Evolutionary conservation across 2,329 filamentous ascomycete genomes (phyloP), one percentile per base, ranked within the genome.

Genomic region (Aspergillus transmontanensis): DNA sequence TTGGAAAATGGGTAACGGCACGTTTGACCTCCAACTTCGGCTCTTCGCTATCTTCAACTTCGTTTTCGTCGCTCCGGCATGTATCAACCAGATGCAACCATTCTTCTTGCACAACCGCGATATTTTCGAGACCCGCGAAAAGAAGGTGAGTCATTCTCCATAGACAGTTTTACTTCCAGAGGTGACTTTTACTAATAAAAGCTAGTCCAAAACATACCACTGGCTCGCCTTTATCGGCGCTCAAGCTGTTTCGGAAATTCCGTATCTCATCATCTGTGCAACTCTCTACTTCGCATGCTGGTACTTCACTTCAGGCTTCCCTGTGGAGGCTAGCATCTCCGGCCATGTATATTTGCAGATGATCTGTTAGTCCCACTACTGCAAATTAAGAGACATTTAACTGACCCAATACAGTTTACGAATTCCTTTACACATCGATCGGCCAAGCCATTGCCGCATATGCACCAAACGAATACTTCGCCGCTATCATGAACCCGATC

Each of bases 1-100:
- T 71, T 89, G 86, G 85, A 84, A 82, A 73, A 81, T 89, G 30
- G 85, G 85, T 0, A 72, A 84, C 58, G 81, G 79, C 0, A 79
- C 85, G 0, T 78, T 74, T 14, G 84, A 84, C 39, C 69, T 87
- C 21, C 85, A 87, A 71, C 75, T 86, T 34, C 81, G 83, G 45
- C 75, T 89, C 2, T 88, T 88, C 68, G 85, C 85, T 11, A 78
- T 88, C 55, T 88, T 89, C 79, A 86, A 87, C 70, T 88, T 88
- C 73, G 86, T 87, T 63, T 88, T 88, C 65, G 84, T 89, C 48
- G 84, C 86, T 0, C 85, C 85, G 0, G 85, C 86, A 60, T 83
- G 86, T 55, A 80, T 88, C 67, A 83, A 84, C 28, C 86, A 88
- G 70, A 80, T 87, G 45, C 85, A 87, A 72, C 86, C 86, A 0